Evolutionary conservation across 805 yeast species (phyloP), one percentile per base, ranked within the genome.

Genomic region (Spathaspora gorwiae): DNA sequence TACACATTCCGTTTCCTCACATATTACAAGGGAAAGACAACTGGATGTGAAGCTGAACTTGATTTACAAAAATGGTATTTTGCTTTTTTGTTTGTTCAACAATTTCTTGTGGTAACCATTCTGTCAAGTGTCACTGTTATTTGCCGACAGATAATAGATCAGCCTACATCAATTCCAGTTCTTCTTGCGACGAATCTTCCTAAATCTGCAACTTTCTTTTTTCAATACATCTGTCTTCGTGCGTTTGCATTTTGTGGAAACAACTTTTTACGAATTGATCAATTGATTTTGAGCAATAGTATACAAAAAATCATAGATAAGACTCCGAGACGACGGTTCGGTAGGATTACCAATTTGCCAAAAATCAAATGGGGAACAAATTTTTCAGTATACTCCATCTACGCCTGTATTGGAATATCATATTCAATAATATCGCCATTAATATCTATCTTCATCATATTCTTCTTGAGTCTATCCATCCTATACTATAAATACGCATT

Each of bases 151-250:
- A 64, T 84, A 5, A 62, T 87, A 6, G 80, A 78, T 47, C 83
- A 78, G 52, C 96, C 96, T 1, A 79, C 82, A 0, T 79, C 87
- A 0, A 77, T 87, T 10, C 89, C 94, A 1, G 70, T 79, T 6
- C 62, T 87, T 44, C 69, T 89, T 24, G 96, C 96, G 0, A 74
- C 76, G 11, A 87, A 89, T 54, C 70, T 90, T 32, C 96, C 97
- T 0, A 86, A 85, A 56, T 86, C 95, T 24, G 84, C 96, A 1
- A 87, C 83, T 37, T 90, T 90, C 57, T 90, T 90, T 65, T 83
- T 83, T 60, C 85, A 90, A 3, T 88, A 84, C 56, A 68, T 89
- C 34, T 65, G 87, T 0, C 70, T 90, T 31, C 83, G 86, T 62
- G 92, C 95, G 0, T 66, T 90, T 45, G 78, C 90, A 1, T 80